Evolutionary conservation across 306 rosid species (phyloP).

Genomic region (Gillenia trifoliata): DNA sequence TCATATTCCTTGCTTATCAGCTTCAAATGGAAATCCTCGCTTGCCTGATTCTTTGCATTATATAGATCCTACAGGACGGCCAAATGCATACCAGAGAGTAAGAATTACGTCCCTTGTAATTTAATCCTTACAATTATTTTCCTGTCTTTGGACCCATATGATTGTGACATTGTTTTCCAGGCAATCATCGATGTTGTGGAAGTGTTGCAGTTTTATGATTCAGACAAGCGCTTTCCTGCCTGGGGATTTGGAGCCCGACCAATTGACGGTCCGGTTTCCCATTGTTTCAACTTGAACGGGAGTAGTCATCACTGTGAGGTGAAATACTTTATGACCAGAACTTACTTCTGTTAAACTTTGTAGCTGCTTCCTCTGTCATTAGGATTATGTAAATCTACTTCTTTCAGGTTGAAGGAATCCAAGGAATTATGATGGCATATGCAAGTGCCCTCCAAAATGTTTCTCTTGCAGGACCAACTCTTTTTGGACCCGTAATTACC

Average conservation of each 20-base stretch:
- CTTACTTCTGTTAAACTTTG: conserved; percentile 27
- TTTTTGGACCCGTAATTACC: conserved; percentile 93
- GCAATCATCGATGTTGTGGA: conserved; percentile 93
- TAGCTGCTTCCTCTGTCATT: conserved; percentile 17
- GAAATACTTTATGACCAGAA: conserved; percentile 20
- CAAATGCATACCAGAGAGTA: conserved; percentile 93
- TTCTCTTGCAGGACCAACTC: conserved; percentile 99
- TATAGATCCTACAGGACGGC: conserved; percentile 92
- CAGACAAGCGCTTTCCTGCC: conserved; percentile 90
- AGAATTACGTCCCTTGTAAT: conserved; percentile 40
- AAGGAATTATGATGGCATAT: conserved; percentile 96
- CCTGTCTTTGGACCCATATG: conserved; percentile 18
- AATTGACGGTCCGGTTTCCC: conserved; percentile 97
- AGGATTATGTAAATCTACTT: conserved; percentile 9
- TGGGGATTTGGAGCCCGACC: conserved; percentile 99
- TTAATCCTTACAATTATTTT: conserved; percentile 1
- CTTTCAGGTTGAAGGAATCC: conserved; percentile 96
- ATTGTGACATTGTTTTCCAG: conserved; percentile 37
- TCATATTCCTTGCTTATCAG: conserved; percentile 46
- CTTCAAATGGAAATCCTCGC: conserved; percentile 98
- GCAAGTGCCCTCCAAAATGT: conserved; percentile 90
- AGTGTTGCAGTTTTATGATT: conserved; percentile 88
- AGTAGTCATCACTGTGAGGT: conserved; percentile 93
- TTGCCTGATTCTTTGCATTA: conserved; percentile 99
- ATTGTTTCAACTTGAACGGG: conserved; percentile 97